Percentiles rank a stretch among this genome's conserved stretches.
These are phyloP conservation scores for Phyllostachys edulis DNA, from an alignment of 176 grass and related monocot species.

Conservation along the genomic window DNA sequence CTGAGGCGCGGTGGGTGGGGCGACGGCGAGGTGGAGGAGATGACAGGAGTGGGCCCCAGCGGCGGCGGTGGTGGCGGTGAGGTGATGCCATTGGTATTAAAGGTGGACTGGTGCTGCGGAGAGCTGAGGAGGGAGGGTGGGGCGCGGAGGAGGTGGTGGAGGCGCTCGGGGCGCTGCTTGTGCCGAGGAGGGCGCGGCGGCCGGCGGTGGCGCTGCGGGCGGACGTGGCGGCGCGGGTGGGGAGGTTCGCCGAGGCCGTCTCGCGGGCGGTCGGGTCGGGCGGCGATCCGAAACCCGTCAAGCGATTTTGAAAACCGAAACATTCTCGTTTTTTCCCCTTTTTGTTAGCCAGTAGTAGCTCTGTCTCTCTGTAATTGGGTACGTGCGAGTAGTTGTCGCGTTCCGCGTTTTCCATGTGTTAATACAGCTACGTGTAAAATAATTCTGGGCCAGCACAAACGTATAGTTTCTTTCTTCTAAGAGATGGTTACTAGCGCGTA, in stretches of 20 bases:
- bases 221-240: conserved; percentile 53
- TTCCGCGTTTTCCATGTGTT: background rate
- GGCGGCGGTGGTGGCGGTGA: conserved; percentile 14
- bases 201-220: conserved; percentile 53
- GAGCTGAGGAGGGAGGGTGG: conserved; percentile 66
- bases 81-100: conserved; percentile 25
- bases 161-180: conserved; percentile 44
- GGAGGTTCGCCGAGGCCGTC: conserved; percentile 56
- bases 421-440: background rate
- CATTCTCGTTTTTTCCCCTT: background rate
- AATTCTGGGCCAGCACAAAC: background rate
- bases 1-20: conserved; percentile 59
- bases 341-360: background rate
- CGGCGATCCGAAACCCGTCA: conserved; percentile 23
- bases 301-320: conserved; percentile 25
- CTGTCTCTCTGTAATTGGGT: background rate
- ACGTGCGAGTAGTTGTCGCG: background rate
- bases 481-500: no score
- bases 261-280: conserved; percentile 32
- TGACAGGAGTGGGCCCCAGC: conserved; percentile 18
- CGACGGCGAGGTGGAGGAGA: conserved; percentile 59
- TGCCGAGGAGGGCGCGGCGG: conserved; percentile 30
- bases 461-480: background rate
- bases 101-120: conserved; percentile 57
- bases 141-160: conserved; percentile 68